Evolutionary conservation across 257 asterid genomes (phyloP).

Genomic region (Solanum virginianum): DNA sequence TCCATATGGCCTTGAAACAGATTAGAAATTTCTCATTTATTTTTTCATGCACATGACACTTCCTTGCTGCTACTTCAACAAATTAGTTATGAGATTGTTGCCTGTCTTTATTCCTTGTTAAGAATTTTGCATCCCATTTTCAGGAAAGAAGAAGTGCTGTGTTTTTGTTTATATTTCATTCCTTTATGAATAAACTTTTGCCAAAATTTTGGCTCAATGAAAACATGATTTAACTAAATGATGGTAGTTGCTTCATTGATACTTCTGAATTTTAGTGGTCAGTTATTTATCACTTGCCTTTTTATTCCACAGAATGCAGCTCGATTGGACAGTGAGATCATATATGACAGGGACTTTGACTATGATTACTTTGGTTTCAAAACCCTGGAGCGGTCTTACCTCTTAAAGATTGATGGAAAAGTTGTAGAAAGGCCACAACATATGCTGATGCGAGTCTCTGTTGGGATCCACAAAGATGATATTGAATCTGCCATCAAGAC

Average conservation of each 20-base stretch:
- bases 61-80: background rate
- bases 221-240: background rate
- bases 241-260: background rate
- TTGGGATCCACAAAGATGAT: slow-evolving; percentile 82
- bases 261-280: background rate
- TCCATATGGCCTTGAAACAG: background rate
- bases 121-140: background rate
- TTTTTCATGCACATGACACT: background rate
- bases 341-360: slow-evolving; percentile 88
- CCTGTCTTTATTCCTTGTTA: background rate
- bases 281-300: background rate
- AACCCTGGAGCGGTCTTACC: slow-evolving; percentile 90
- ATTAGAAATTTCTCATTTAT: background rate
- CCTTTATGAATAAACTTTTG: background rate
- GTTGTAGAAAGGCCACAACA: slow-evolving; percentile 98
- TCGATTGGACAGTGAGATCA: slow-evolving; percentile 88
- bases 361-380: slow-evolving; percentile 93
- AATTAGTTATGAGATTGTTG: background rate
- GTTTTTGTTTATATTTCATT: background rate
- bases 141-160: accelerated
- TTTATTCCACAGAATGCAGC: slow-evolving; percentile 48
- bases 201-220: background rate
- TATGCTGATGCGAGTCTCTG: slow-evolving; percentile 97
- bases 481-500: slow-evolving; percentile 66
- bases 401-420: slow-evolving; percentile 60